A percentile compares a stretch with the other conserved stretches of the same genome.
Conservation (phyloP, 352 stramenopile species). For the Pilasporangium apinafurcum region DNA sequence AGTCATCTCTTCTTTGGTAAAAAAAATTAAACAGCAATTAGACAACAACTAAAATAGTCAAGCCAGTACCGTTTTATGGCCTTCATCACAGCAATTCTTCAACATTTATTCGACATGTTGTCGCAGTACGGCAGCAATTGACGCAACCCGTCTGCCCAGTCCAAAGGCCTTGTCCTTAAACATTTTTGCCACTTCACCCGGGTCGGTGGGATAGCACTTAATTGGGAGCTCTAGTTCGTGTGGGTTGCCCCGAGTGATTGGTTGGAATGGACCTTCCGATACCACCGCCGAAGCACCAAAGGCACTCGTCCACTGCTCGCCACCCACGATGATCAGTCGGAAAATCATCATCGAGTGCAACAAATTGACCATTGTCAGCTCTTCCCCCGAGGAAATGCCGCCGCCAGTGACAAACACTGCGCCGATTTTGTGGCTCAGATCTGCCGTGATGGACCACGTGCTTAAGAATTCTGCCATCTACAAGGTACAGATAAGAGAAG, state of each 20-base stretch:
- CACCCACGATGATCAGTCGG: conserved; percentile 79
- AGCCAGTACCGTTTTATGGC: too few species aligned
- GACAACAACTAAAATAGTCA: too few species aligned
- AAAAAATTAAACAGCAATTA: too few species aligned
- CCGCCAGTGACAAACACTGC: conserved; percentile 82
- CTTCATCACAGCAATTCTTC: too few species aligned
- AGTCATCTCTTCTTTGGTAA: too few species aligned
- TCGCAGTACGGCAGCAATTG: conserved; percentile 30
- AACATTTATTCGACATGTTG: neutral
- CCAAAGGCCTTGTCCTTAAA: conserved; percentile 81
- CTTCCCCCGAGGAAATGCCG: conserved; percentile 74
- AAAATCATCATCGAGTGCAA: conserved; percentile 87
- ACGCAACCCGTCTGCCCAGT: conserved; percentile 59
- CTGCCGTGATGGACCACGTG: conserved; percentile 57
- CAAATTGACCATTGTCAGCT: conserved; percentile 83
- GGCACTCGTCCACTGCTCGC: conserved; percentile 79
- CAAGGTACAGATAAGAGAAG: neutral
- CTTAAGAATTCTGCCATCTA: conserved; percentile 69
- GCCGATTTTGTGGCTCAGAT: conserved; percentile 81
- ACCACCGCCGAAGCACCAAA: conserved; percentile 83
- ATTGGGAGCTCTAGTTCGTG: conserved; percentile 27
- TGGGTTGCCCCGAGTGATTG: conserved; percentile 3
- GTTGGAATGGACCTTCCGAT: conserved; percentile 62
- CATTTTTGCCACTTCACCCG: conserved; percentile 55
- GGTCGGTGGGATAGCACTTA: conserved; percentile 48